Base-by-base conservation (phyloP, 1,284 basidiomycete species). In the Cerioporus squamosus region DNA sequence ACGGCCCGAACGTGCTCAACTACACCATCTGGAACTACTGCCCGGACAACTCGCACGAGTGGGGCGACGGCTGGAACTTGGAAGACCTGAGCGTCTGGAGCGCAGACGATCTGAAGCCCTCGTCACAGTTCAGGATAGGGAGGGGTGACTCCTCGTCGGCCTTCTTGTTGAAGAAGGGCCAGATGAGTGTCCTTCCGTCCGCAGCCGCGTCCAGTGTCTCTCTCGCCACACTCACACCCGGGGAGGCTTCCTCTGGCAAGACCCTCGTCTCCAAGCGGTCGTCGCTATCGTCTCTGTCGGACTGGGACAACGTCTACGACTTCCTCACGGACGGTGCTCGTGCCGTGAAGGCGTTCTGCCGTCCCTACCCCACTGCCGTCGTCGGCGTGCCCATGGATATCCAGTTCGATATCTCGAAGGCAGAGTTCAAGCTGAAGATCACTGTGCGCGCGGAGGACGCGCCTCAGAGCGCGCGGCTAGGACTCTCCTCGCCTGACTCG, bases 1-100 rank as follows among this genome's bases (percentile, higher is more conserved):
- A 99, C 72, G 96, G 95, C 0, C 77, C 77, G 9, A 97, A 97
- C 67, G 79, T 77, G 45, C 75, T 97, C 65, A 95, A 83, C 72
- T 98, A 87, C 72, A 94, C 95, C 17, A 74, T 95, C 8, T 98
- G 97, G 97, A 95, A 88, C 24, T 98, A 98, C 70, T 90, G 89
- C 54, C 82, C 94, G 0, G 88, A 91, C 63, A 83, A 81, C 70
- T 83, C 80, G 23, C 95, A 98, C 72, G 75, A 85, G 68, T 98
- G 94, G 94, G 95, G 96, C 18, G 97, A 98, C 72, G 87, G 88
- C 2, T 99, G 96, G 96, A 96, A 98, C 72, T 87, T 94, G 74
- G 97, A 99, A 76, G 97, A 98, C 75, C 75, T 98, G 56, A 95
- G 93, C 61, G 65, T 97, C 12, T 98, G 93, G 94, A 91, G 90